A percentile compares a stretch with the other conserved stretches of the same genome.
phyloP scores from a whole-genome alignment of 768 basidiomycete genomes.

The Plicaturopsis crispa region DNA sequence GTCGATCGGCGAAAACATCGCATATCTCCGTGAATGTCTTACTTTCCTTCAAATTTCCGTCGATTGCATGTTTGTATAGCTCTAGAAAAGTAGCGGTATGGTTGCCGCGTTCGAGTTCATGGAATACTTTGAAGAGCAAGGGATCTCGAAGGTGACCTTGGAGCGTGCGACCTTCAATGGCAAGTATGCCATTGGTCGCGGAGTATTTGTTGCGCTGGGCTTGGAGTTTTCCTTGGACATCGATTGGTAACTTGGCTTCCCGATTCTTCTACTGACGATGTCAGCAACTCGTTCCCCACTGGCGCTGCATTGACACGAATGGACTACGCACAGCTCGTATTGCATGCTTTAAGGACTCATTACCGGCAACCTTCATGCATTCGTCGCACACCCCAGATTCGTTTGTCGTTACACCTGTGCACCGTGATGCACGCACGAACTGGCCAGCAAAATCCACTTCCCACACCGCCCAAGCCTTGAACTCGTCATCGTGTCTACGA shows the following conservation, averaged over 20 bases:
- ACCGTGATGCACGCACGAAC: constrained; percentile 1
- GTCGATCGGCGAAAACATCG: constrained; percentile 6
- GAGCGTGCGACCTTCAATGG: constrained; percentile 7
- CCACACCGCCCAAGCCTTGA: constrained; percentile 4
- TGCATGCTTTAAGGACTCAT: too few relatives aligned
- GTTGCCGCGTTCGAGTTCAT: constrained; percentile 6
- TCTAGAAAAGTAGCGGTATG: constrained; percentile 9
- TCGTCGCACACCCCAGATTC: constrained; percentile 2
- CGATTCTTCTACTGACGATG: too few relatives aligned
- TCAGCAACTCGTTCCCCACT: too few relatives aligned
- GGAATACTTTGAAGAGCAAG: constrained; percentile 7
- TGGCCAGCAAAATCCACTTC: constrained; percentile 2
- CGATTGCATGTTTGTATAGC: constrained; percentile 7
- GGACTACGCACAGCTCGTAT: too few relatives aligned
- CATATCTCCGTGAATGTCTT: constrained; percentile 10
- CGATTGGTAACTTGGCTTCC: too few relatives aligned
- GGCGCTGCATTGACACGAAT: too few relatives aligned
- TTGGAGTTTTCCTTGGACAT: too few relatives aligned
- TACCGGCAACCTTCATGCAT: constrained; percentile 3
- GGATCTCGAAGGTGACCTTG: constrained; percentile 9
- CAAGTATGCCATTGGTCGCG: background rate
- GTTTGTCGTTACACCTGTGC: constrained; percentile 5
- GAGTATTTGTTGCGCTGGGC: constrained; percentile 7
- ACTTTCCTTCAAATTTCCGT: constrained; percentile 9
- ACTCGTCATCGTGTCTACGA: background rate